phyloP scores from a whole-genome alignment of 257 asterid species.

The Jasminum sambac region DNA sequence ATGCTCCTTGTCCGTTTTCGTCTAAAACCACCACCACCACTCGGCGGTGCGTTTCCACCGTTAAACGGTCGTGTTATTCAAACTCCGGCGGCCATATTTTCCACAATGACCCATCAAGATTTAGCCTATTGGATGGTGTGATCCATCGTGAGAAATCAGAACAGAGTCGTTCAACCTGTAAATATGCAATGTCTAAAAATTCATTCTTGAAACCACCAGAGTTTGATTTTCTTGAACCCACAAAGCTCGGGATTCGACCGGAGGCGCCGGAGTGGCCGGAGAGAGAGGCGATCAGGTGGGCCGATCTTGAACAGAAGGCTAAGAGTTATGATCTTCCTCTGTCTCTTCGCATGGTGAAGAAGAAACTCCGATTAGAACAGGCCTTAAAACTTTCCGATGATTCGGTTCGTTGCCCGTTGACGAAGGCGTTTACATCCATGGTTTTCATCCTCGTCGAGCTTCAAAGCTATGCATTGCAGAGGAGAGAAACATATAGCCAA shows the following conservation, averaged over 20 bases:
- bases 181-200: conserved; percentile 21
- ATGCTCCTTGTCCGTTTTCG: conserved; percentile 31
- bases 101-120: conserved; percentile 24
- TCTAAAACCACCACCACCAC: conserved; percentile 31
- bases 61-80: conserved; percentile 44
- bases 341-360: conserved; percentile 79
- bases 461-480: conserved; percentile 65
- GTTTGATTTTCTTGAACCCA: conserved; percentile 74
- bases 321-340: conserved; percentile 69
- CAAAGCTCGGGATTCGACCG: conserved; percentile 70
- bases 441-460: conserved; percentile 67
- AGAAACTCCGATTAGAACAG: conserved; percentile 50
- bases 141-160: conserved; percentile 33
- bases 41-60: conserved; percentile 19
- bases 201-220: conserved; percentile 40
- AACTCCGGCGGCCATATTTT: conserved; percentile 45
- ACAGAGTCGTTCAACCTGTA: conserved; percentile 24
- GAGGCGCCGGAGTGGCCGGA: conserved; percentile 78
- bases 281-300: conserved; percentile 49
- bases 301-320: conserved; percentile 64
- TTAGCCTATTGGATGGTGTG: conserved; percentile 19
- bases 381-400: conserved; percentile 33
- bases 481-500: conserved; percentile 59
- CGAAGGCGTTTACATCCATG: conserved; percentile 72
- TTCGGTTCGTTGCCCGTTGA: conserved; percentile 45